Conservation (phyloP, 2,329 filamentous ascomycete genomes). For the Arthrobotrys pseudoclavata region DNA sequence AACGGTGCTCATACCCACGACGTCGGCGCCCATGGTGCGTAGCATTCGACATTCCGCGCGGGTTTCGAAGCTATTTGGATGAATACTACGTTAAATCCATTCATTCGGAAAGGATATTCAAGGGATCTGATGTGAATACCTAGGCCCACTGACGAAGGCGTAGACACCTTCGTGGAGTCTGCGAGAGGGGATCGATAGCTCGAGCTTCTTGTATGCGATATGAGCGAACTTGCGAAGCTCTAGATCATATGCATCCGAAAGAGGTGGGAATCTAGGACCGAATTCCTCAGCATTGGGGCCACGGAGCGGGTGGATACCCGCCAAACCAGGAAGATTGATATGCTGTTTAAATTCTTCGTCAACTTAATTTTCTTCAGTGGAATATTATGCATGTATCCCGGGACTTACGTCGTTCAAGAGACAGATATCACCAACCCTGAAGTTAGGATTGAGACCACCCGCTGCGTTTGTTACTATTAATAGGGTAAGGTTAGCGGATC, state of each 20-base stretch:
- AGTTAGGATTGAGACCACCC: conserved; percentile 75
- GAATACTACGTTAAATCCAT: conserved; percentile 31
- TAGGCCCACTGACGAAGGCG: conserved; percentile 75
- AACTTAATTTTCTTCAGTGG: conserved; percentile 7
- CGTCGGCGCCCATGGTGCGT: conserved; percentile 73
- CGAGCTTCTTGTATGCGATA: conserved; percentile 71
- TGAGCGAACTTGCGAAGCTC: conserved; percentile 73
- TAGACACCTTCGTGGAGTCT: conserved; percentile 76
- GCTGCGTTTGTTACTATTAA: conserved; percentile 75
- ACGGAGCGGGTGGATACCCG: conserved; percentile 74
- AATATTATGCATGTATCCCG: neutral
- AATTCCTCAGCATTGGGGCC: conserved; percentile 76
- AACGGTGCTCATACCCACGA: conserved; percentile 80
- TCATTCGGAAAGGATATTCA: neutral
- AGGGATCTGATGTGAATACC: conserved; percentile 66
- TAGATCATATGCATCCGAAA: conserved; percentile 77
- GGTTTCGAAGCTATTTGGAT: conserved; percentile 72
- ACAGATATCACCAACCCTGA: conserved; percentile 76
- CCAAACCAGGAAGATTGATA: conserved; percentile 75
- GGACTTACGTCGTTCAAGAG: conserved; percentile 74
- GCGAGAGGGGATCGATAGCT: conserved; percentile 68
- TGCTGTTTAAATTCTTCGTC: conserved; percentile 68
- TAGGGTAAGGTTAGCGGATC: conserved; percentile 27
- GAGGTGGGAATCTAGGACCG: conserved; percentile 74
- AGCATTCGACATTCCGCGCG: conserved; percentile 76